Evolutionary conservation across 208 protist genomes (phyloP).

Genomic region (Herpetomonas muscarum): DNA sequence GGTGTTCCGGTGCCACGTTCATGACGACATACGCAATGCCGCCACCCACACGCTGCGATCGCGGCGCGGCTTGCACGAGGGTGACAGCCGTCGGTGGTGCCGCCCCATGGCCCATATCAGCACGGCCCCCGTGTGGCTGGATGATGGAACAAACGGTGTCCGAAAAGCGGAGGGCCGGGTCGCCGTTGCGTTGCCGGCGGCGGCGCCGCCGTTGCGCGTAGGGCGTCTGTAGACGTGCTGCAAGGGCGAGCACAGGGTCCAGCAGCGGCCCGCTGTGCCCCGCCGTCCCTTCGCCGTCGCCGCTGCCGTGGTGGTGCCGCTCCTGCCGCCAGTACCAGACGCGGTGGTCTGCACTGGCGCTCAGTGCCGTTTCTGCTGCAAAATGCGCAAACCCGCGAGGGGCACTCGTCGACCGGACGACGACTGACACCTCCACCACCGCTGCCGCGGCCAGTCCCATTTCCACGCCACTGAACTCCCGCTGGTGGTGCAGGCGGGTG

Average conservation of each 20-base stretch:
- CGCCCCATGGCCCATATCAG: too few species aligned
- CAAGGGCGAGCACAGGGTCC: neutral
- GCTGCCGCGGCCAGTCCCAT: constrained; percentile 7
- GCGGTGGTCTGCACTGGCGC: too few species aligned
- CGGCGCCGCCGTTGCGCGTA: neutral
- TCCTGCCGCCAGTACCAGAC: neutral
- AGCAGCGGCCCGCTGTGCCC: neutral
- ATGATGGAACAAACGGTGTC: constrained; percentile 5
- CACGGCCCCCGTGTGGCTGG: too few species aligned
- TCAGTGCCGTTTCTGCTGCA: too few species aligned
- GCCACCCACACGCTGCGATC: too few species aligned
- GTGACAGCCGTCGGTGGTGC: too few species aligned
- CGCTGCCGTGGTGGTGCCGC: neutral
- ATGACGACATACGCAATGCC: too few species aligned
- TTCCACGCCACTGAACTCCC: constrained; percentile 7
- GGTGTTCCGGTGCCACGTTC: too few species aligned
- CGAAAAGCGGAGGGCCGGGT: neutral
- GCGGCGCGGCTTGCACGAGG: too few species aligned
- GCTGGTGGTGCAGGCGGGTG: constrained; percentile 10
- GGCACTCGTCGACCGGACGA: too few species aligned
- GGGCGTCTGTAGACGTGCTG: neutral
- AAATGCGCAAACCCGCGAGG: too few species aligned
- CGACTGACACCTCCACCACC: too few species aligned
- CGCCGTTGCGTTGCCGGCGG: neutral
- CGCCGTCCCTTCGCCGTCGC: neutral